A percentile compares a stretch with the other conserved stretches of the same genome.
Conservation (phyloP, 495 filamentous ascomycete genomes). For the Bryoglossum gracile region DNA sequence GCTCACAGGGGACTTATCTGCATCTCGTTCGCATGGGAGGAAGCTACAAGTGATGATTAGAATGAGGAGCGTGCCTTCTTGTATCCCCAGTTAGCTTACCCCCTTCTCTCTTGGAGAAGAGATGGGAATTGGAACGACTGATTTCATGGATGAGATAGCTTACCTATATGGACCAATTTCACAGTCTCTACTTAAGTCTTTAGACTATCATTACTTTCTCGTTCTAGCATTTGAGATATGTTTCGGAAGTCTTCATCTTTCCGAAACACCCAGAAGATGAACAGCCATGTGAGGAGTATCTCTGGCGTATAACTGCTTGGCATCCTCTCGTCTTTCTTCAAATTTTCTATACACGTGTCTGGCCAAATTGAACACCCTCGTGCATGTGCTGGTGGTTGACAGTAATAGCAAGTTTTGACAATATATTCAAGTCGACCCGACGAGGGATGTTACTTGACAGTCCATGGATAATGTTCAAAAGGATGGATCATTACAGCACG, state of each 20-base stretch:
- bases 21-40: constrained; percentile 11
- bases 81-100: too few species aligned
- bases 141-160: too few species aligned
- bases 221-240: constrained; percentile 1
- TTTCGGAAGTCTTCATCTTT: constrained; percentile 7
- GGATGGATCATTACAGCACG: too few species aligned
- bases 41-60: too few species aligned
- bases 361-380: constrained; percentile 34
- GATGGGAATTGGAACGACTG: too few species aligned
- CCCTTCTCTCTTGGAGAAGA: too few species aligned
- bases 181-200: neutral
- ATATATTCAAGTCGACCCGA: constrained; percentile 34
- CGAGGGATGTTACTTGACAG: constrained; percentile 35
- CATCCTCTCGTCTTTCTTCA: constrained; percentile 19
- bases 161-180: too few species aligned
- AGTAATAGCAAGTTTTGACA: constrained; percentile 42
- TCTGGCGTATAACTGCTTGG: constrained; percentile 25
- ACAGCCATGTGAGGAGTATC: constrained; percentile 19
- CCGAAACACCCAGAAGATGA: constrained; percentile 11
- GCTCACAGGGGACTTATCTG: constrained; percentile 5
- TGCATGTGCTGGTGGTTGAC: constrained; percentile 43
- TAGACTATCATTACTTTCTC: constrained; percentile 8
- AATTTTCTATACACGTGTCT: constrained; percentile 37
- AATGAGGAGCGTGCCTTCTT: too few species aligned
- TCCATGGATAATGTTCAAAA: constrained; percentile 45